Evolutionary conservation across 306 rosid species (phyloP), one percentile per base, ranked within the genome.

Genomic region (Lathyrus sativus): DNA sequence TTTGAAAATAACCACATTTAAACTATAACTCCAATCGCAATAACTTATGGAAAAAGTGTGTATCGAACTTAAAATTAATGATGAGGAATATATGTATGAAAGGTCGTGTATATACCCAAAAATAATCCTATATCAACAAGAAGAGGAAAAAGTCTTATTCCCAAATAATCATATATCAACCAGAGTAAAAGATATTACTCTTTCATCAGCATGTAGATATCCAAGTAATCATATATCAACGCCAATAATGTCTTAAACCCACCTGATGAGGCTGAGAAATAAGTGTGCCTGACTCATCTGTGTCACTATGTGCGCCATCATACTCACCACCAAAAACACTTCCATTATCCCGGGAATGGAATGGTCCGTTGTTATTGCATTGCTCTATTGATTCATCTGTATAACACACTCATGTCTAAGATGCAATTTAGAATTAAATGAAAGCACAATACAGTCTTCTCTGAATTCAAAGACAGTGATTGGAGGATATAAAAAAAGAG

Each of bases 261-360:
- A 90, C 98, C 93, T 81, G 96, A 61, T 90, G 91, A 80, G 96
- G 96, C 79, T 56, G 96, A 65, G 85, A 59, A 75, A 90, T 79
- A 82, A 92, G 93, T 35, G 74, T 81, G 80, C 71, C 74, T 38
- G 85, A 78, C 78, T 88, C 93, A 68, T 85, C 96, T 29, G 46
- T 81, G 77, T 90, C 96, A 75, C 83, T 82, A 59, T 74, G 86
- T 60, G 54, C 80, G 55, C 76, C 91, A 19, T 77, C n/a, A n/a
- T n/a, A n/a, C n/a, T n/a, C n/a, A n/a, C n/a, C n/a, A n/a, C n/a
- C 87, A 74, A 53, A 62, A 35, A 14, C 84, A 79, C 70, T 72
- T 42, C 73, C 91, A 69, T 85, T 78, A 39, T 85, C 96, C 74
- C 91, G 80, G 45, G 85, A 85, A 73, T 88, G 84, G 63, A 62